Evolutionary conservation across 2,329 filamentous ascomycete genomes (phyloP).

Genomic region (Teratosphaeria gauchensis): DNA sequence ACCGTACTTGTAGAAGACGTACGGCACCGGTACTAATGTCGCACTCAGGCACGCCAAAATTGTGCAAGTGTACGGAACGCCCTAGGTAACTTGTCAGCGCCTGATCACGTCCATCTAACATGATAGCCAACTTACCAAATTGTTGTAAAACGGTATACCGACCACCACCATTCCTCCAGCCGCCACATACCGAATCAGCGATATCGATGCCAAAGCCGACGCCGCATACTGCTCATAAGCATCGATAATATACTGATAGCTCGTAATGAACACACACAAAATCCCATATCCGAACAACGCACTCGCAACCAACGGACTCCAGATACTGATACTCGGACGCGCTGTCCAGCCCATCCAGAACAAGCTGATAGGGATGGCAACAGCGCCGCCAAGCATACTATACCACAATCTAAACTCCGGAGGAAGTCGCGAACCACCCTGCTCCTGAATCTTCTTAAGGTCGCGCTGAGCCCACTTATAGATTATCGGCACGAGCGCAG

Average conservation of each 20-base stretch:
- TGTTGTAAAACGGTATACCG: constrained; percentile 29
- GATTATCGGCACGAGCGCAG: constrained; percentile 35
- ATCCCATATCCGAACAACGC: constrained; percentile 43
- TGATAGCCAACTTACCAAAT: neutral
- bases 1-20: constrained; percentile 29
- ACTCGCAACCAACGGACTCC: constrained; percentile 43
- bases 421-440: constrained; percentile 31
- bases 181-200: constrained; percentile 31
- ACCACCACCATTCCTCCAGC: constrained; percentile 33
- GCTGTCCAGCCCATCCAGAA: constrained; percentile 53
- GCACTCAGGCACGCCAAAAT: constrained; percentile 25
- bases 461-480: constrained; percentile 36
- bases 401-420: constrained; percentile 48
- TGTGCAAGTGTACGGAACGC: constrained; percentile 26
- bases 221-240: constrained; percentile 46
- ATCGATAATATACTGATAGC: constrained; percentile 51
- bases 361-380: constrained; percentile 41
- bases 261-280: constrained; percentile 37
- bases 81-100: constrained; percentile 6
- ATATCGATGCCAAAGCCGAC: constrained; percentile 35
- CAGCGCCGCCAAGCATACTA: constrained; percentile 38
- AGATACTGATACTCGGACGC: constrained; percentile 35
- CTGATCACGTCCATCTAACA: neutral
- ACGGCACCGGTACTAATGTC: constrained; percentile 30
- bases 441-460: constrained; percentile 31